A percentile compares a stretch with the other conserved stretches of the same genome.
These are phyloP conservation scores for Podosphaera xanthii DNA, from an alignment of 2,329 filamentous ascomycete species.

Conservation along the genomic window DNA sequence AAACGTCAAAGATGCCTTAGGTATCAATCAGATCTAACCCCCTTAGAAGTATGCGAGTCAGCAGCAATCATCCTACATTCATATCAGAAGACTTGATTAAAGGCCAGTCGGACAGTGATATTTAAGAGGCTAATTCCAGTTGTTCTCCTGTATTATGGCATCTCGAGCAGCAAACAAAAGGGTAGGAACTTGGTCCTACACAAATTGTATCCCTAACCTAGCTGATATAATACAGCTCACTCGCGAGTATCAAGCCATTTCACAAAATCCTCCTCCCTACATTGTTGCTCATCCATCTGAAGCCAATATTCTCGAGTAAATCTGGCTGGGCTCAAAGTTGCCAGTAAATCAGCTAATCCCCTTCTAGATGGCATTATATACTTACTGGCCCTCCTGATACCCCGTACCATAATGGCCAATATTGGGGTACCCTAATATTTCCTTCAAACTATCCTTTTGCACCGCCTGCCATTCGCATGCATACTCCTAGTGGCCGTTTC, in stretches of 20 bases:
- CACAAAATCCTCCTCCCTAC: conserved; percentile 64
- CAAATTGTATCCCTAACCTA: not conserved
- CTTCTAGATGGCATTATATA: conserved; percentile 67
- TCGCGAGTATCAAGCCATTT: conserved; percentile 40
- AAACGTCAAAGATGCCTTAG: not conserved
- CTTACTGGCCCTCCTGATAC: conserved; percentile 86
- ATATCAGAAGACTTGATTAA: too few species aligned
- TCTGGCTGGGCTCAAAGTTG: conserved; percentile 7
- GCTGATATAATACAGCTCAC: conserved; percentile 24
- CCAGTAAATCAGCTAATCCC: not conserved
- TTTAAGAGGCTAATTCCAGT: too few species aligned
- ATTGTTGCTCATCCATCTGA: conserved; percentile 79
- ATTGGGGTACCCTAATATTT: conserved; percentile 94
- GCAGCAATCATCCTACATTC: too few species aligned
- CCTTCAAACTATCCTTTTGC: conserved; percentile 94
- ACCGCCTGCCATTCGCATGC: conserved; percentile 94
- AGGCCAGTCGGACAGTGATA: too few species aligned
- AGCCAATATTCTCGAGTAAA: conserved; percentile 70
- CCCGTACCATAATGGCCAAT: conserved; percentile 84
- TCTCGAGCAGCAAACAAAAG: conserved; percentile 51
- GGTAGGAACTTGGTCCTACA: conserved; percentile 21
- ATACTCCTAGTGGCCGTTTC: conserved; percentile 89
- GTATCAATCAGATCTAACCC: too few species aligned
- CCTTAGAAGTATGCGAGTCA: too few species aligned
- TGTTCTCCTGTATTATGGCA: conserved; percentile 27